A percentile compares a stretch with the other conserved stretches of the same genome.
These are phyloP conservation scores for Hypomontagnella monticulosa DNA, from an alignment of 495 filamentous ascomycete species.

Conservation along the genomic window DNA sequence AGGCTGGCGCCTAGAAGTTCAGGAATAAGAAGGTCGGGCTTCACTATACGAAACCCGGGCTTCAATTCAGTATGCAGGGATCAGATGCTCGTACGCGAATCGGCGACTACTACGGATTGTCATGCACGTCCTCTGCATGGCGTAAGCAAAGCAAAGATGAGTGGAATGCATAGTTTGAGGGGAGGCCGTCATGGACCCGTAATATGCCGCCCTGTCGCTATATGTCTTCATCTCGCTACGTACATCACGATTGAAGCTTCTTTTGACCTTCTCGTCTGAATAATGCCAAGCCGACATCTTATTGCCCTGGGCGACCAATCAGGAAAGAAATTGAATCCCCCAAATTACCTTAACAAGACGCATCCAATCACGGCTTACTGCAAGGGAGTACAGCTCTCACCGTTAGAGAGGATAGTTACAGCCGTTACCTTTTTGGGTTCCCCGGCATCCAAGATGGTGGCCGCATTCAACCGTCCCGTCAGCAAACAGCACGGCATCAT, in stretches of 20 bases:
- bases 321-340: constrained; percentile 1
- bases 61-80: constrained; percentile 20
- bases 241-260: constrained; percentile 3
- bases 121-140: constrained; percentile 20
- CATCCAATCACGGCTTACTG: constrained; percentile 1
- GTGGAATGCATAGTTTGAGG: constrained; percentile 4
- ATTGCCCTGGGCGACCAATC: constrained; percentile 5
- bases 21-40: constrained; percentile 16
- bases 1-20: constrained; percentile 17
- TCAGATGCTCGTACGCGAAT: background rate
- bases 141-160: constrained; percentile 10
- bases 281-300: background rate
- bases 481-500: constrained; percentile 2
- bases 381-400: constrained; percentile 7
- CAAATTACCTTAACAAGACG: constrained; percentile 8
- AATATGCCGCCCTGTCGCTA: background rate
- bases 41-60: constrained; percentile 14
- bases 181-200: background rate
- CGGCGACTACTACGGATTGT: constrained; percentile 17
- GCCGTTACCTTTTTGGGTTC: constrained; percentile 2
- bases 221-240: background rate
- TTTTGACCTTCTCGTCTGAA: background rate
- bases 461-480: background rate
- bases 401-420: constrained; percentile 6
- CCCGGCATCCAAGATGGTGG: background rate